Percentiles rank a stretch among this genome's conserved stretches.
Evolutionary conservation across 352 stramenopile species (phyloP).

Genomic region (Pythium inflatum): DNA sequence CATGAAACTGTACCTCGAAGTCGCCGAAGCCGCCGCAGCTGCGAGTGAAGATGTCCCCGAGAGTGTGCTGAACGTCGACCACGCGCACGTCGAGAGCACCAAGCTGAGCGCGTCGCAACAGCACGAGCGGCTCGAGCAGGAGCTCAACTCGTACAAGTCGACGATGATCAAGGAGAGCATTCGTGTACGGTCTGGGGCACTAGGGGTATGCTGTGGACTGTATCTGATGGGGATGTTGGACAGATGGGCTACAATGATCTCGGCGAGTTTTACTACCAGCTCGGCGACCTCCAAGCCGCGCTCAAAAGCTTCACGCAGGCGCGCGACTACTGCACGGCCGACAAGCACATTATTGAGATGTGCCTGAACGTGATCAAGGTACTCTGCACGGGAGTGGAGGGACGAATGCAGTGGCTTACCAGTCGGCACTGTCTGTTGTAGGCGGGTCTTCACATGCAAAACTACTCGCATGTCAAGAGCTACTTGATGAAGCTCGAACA

Average conservation of each 20-base stretch:
- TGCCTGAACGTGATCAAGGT: conserved; percentile 91
- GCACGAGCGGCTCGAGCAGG: conserved; percentile 84
- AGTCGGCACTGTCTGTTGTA: no score
- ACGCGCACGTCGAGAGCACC: conserved; percentile 62
- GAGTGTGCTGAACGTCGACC: conserved; percentile 43
- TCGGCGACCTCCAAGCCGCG: conserved; percentile 73
- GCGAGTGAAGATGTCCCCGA: conserved; percentile 40
- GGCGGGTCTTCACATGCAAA: conserved; percentile 83
- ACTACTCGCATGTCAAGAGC: conserved; percentile 85
- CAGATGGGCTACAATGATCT: conserved; percentile 90
- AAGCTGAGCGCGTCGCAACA: conserved; percentile 66
- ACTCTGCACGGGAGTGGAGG: no score
- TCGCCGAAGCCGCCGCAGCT: conserved; percentile 44
- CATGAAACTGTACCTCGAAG: conserved; percentile 70
- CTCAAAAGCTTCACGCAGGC: conserved; percentile 88
- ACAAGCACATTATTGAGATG: conserved; percentile 91
- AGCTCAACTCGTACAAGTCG: conserved; percentile 92
- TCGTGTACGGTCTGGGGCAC: conserved; percentile 46
- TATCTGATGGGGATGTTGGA: not conserved
- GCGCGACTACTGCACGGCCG: conserved; percentile 89
- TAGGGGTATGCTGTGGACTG: not conserved
- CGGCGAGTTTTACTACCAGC: conserved; percentile 86
- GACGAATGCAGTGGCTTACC: no score
- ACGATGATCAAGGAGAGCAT: conserved; percentile 93
- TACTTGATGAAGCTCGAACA: conserved; percentile 89